Evolutionary conservation across 2,329 filamentous ascomycete species (phyloP).

Genomic region (Fusarium falciforme): DNA sequence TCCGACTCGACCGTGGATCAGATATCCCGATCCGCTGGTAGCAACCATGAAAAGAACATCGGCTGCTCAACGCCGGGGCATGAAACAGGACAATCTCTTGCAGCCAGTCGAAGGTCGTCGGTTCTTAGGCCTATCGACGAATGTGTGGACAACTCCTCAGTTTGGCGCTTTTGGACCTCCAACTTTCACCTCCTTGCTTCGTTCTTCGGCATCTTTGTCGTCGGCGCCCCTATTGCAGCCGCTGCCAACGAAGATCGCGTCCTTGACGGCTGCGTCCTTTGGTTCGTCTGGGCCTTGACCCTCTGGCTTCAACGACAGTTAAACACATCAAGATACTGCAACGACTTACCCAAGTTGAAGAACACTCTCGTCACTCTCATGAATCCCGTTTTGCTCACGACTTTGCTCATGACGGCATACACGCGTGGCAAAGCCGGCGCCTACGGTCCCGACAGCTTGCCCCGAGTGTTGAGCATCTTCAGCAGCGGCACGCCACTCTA

Average conservation of each 20-base stretch:
- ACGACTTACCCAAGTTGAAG: constrained; percentile 31
- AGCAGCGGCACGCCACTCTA: constrained; percentile 51
- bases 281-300: constrained; percentile 61
- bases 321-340: constrained; percentile 38
- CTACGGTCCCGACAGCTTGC: constrained; percentile 45
- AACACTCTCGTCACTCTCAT: constrained; percentile 53
- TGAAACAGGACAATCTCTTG: not conserved
- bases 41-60: constrained; percentile 13
- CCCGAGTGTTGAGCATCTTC: constrained; percentile 44
- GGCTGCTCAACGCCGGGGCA: not conserved
- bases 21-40: not conserved
- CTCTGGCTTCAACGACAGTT: constrained; percentile 53
- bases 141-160: not conserved
- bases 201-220: constrained; percentile 46
- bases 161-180: constrained; percentile 36
- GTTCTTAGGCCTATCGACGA: not conserved
- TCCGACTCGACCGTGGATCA: constrained; percentile 36
- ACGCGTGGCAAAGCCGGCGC: constrained; percentile 52
- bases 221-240: constrained; percentile 57
- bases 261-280: constrained; percentile 60
- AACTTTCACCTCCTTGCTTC: constrained; percentile 44
- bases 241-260: constrained; percentile 48
- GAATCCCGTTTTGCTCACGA: constrained; percentile 62
- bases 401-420: constrained; percentile 58
- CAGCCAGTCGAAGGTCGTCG: constrained; percentile 15